These are phyloP conservation scores for Penicillium angulare DNA, from an alignment of 495 filamentous ascomycete species.

Conservation along the genomic window DNA sequence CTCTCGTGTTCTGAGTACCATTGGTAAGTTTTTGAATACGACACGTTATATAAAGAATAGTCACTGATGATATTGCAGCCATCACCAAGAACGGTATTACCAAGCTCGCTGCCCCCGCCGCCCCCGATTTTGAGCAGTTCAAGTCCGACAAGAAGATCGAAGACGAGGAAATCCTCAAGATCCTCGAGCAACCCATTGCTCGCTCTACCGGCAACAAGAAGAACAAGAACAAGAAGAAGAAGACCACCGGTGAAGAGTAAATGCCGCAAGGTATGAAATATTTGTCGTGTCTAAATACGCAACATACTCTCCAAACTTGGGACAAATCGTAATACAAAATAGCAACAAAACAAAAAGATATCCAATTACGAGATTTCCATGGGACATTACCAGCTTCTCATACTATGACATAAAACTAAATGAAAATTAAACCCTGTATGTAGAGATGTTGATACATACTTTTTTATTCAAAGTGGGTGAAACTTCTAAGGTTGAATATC, in stretches of 20 bases:
- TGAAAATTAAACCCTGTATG: too few species aligned
- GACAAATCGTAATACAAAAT: conserved; percentile 3
- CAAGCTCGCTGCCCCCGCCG: conserved; percentile 72
- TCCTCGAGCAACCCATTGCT: conserved; percentile 81
- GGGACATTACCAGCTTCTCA: conserved; percentile 5
- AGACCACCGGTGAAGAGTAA: conserved; percentile 70
- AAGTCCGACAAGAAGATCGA: conserved; percentile 97
- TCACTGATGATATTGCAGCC: conserved; percentile 53
- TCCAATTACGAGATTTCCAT: conserved; percentile 21
- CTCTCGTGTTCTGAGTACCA: conserved; percentile 80
- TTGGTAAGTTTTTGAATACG: conserved; percentile 61
- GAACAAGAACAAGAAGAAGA: conserved; percentile 86
- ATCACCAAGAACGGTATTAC: conserved; percentile 97
- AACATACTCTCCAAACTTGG: conserved; percentile 12
- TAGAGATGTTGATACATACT: too few species aligned
- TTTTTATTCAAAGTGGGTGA: too few species aligned
- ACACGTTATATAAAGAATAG: conserved; percentile 12
- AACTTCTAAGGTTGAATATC: too few species aligned
- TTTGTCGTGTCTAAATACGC: conserved; percentile 11
- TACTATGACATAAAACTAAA: too few species aligned
- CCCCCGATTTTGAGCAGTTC: conserved; percentile 70
- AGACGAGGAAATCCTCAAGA: conserved; percentile 90
- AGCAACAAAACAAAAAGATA: conserved; percentile 24
- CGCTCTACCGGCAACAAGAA: conserved; percentile 71
- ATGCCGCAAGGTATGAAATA: conserved; percentile 13